Conservation (phyloP, 306 rosid genomes). For the Oemleria cerasiformis region DNA sequence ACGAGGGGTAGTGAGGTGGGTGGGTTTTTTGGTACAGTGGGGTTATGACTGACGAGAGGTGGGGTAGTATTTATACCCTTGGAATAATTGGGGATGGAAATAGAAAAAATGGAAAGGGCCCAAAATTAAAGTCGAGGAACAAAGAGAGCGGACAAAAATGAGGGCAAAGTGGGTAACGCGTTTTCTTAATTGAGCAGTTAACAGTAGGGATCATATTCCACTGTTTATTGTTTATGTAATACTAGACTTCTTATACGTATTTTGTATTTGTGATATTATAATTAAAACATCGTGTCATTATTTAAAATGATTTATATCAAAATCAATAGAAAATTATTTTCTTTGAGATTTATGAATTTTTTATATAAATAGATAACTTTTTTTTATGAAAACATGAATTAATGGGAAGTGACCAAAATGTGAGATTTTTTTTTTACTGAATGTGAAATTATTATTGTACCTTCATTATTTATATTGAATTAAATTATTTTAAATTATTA, state of each 20-base stretch:
- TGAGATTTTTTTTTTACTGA: no score
- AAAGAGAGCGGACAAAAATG: slow-evolving; percentile 24
- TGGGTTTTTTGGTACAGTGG: neutral
- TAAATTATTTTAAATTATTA: no score
- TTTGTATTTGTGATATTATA: neutral
- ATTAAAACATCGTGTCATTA: accelerated
- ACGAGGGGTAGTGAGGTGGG: neutral
- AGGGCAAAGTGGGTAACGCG: slow-evolving; percentile 38
- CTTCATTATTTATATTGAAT: no score
- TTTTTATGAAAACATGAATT: no score
- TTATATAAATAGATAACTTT: no score
- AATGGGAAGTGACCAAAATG: no score
- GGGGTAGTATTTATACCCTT: slow-evolving; percentile 33
- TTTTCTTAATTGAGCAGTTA: slow-evolving; percentile 45
- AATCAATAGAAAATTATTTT: neutral
- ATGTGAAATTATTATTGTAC: no score
- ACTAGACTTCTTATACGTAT: neutral
- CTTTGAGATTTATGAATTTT: neutral
- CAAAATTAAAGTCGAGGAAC: neutral
- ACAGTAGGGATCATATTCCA: neutral
- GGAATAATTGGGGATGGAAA: neutral
- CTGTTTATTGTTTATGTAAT: slow-evolving; percentile 1
- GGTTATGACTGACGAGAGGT: neutral
- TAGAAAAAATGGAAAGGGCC: no score
- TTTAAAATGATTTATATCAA: no score